Base-by-base conservation (phyloP, 305 asterid genomes). In the Andrographis paniculata region DNA sequence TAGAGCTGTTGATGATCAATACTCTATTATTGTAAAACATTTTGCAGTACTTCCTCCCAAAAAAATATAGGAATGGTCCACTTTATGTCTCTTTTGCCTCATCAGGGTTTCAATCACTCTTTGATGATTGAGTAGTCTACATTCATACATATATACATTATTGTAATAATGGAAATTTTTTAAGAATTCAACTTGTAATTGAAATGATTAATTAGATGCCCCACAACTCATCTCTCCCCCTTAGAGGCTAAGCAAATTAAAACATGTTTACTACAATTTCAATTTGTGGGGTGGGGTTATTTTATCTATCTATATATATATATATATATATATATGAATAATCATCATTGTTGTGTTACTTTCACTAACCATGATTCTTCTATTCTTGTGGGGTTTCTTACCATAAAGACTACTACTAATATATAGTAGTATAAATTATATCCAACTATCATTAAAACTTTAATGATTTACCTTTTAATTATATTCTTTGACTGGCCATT, bases 181-280 rank as follows among this genome's bases (percentile, higher is more conserved):
- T 19, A 51, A 4, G 14, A 14, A 8, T 12, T 4, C 30, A 24
- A 24, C 6, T 24, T 24, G 30, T 1, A 27, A 20, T n/a, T 20
- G 5, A 16, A 23, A 49, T 49, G 14, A 24, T 17, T 49, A n/a
- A n/a, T n/a, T n/a, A 1, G 1, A 5, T 19, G 14, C 44, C 55
- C 42, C 55, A 48, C 53, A 48, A 30, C 7, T n/a, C n/a, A n/a
- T n/a, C n/a, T n/a, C n/a, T 31, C 38, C 42, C 28, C 7, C 22
- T 30, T 30, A 48, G 53, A 16, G 53, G 16, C 53, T 30, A 13
- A 31, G 17, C 14, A 5, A 48, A n/a, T n/a, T n/a, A n/a, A n/a
- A n/a, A 17, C 17, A 31, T 37, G 46, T 22, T 37, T 21, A 24
- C 30, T 24, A 24, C 30, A 24, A 24, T 24, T 24, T n/a, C n/a